A percentile compares a stretch with the other conserved stretches of the same genome.
These are phyloP conservation scores for Endothia cerciana DNA, from an alignment of 2,329 filamentous ascomycete species.

Conservation along the genomic window DNA sequence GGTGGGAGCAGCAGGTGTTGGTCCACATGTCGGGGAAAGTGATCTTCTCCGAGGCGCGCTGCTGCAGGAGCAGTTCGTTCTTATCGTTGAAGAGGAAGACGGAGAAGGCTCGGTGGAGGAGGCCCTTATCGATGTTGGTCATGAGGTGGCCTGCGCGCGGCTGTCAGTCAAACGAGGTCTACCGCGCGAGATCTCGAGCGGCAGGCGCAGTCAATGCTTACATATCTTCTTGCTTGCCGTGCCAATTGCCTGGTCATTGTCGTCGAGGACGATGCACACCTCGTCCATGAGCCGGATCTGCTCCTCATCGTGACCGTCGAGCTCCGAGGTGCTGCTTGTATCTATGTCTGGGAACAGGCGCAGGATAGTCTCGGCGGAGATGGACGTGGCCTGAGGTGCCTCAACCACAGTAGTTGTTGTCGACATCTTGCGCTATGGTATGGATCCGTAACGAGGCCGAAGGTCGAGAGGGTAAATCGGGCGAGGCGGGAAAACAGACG, in stretches of 20 bases:
- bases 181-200: background rate
- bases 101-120: slow-evolving; percentile 96
- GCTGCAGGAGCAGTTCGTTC: slow-evolving; percentile 91
- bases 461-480: background rate
- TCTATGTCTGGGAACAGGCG: slow-evolving; percentile 85
- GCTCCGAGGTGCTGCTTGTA: slow-evolving; percentile 67
- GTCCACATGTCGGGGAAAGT: slow-evolving; percentile 99
- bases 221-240: slow-evolving; percentile 98
- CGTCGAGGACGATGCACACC: slow-evolving; percentile 94
- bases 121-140: slow-evolving; percentile 96
- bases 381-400: slow-evolving; percentile 57
- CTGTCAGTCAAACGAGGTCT: slow-evolving; percentile 2
- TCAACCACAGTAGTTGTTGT: slow-evolving; percentile 49
- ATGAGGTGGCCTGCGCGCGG: slow-evolving; percentile 82
- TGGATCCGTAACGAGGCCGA: background rate
- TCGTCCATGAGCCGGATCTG: slow-evolving; percentile 99
- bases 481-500: background rate
- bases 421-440: slow-evolving; percentile 35
- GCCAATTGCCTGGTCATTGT: slow-evolving; percentile 90
- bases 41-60: slow-evolving; percentile 95
- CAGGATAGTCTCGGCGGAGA: slow-evolving; percentile 85
- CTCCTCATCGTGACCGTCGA: slow-evolving; percentile 94
- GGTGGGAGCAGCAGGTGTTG: slow-evolving; percentile 99
- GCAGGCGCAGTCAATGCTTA: slow-evolving; percentile 50
- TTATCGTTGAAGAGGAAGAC: slow-evolving; percentile 96